A percentile compares a stretch with the other conserved stretches of the same genome.
These are phyloP conservation scores for Cladosporium sp. DNA, from an alignment of 2,329 filamentous ascomycete genomes.

Conservation along the genomic window DNA sequence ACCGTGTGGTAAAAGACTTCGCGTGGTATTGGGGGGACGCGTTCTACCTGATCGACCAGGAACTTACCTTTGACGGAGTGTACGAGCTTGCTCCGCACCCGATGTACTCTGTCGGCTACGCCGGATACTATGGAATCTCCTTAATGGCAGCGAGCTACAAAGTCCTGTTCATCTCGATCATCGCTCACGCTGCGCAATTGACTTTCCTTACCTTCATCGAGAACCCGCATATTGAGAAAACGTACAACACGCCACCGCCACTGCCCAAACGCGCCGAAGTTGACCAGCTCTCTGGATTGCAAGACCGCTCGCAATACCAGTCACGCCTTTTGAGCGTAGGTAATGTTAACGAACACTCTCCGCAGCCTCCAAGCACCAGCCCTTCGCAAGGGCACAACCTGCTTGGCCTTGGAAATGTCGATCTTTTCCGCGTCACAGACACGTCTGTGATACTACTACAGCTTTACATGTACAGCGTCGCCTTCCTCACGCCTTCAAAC, in stretches of 20 bases:
- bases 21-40: conserved; percentile 99
- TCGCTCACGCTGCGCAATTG: conserved; percentile 92
- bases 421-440: conserved; percentile 85
- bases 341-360: conserved; percentile 36
- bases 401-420: conserved; percentile 78
- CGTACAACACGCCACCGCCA: conserved; percentile 86
- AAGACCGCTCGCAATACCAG: conserved; percentile 42
- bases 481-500: conserved; percentile 75
- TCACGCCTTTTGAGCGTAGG: conserved; percentile 40
- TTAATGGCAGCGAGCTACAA: conserved; percentile 98
- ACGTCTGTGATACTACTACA: conserved; percentile 75
- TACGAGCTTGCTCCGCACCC: conserved; percentile 99
- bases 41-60: conserved; percentile 97
- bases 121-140: conserved; percentile 96
- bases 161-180: conserved; percentile 92
- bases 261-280: conserved; percentile 49
- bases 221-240: conserved; percentile 97
- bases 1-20: conserved; percentile 97
- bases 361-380: conserved; percentile 47
- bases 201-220: conserved; percentile 89
- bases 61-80: conserved; percentile 95
- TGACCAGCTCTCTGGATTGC: conserved; percentile 38
- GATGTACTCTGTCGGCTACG: conserved; percentile 98
- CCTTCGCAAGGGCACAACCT: conserved; percentile 78
- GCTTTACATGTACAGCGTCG: conserved; percentile 71